phyloP scores from a whole-genome alignment of 176 grass and related monocot species.

The Bolboschoenus planiculmis region DNA sequence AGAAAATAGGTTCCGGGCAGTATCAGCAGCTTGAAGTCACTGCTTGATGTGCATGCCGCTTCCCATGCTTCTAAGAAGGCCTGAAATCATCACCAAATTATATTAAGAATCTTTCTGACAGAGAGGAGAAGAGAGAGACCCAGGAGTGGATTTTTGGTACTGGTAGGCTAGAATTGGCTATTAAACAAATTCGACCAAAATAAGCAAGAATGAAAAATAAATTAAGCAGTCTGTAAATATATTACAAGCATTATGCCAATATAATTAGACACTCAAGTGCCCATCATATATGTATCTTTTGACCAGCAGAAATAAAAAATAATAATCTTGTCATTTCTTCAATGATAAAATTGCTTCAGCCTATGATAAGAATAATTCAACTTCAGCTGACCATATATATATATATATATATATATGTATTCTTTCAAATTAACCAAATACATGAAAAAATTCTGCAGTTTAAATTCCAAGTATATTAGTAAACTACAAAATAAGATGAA shows the following conservation, averaged over 20 bases:
- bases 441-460: not conserved
- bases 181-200: too few species aligned
- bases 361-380: not conserved
- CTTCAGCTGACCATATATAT: not conserved
- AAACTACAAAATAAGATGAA: not conserved
- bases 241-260: too few species aligned
- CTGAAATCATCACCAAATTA: conserved; percentile 11
- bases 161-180: not conserved
- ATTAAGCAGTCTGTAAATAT: too few species aligned
- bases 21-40: conserved; percentile 30
- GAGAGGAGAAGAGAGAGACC: not conserved
- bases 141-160: not conserved
- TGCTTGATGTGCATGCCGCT: conserved; percentile 30
- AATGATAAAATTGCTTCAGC: not conserved
- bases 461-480: too few species aligned
- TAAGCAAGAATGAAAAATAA: too few species aligned
- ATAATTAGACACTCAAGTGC: too few species aligned
- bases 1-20: conserved; percentile 39
- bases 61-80: conserved; percentile 41
- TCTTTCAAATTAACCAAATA: not conserved
- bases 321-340: not conserved
- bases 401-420: too few species aligned
- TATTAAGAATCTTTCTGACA: not conserved
- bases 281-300: too few species aligned
- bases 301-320: too few species aligned